Percentiles rank a stretch among this genome's conserved stretches.
Evolutionary conservation across 2,329 filamentous ascomycete genomes (phyloP).

Genomic region (Colletotrichum cereale): DNA sequence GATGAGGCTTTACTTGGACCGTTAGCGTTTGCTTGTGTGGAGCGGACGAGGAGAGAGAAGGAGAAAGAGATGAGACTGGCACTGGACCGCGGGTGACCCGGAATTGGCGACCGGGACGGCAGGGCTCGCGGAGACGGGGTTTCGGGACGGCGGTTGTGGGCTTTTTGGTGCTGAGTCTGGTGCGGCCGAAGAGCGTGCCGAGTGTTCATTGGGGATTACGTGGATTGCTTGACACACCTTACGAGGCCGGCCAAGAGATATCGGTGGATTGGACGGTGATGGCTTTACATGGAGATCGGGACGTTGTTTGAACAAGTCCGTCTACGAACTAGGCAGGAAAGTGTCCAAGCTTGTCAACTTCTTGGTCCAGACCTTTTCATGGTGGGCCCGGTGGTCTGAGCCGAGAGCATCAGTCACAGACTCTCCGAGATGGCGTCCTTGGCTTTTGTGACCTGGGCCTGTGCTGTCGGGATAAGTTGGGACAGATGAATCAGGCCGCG

Average conservation of each 20-base stretch:
- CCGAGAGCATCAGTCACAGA: not conserved
- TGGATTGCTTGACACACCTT: not conserved
- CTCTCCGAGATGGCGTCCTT: not conserved
- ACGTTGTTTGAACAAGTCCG: not conserved
- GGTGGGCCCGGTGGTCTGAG: not conserved
- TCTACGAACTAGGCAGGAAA: not conserved
- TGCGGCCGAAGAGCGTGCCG: not conserved
- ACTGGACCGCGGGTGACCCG: not conserved
- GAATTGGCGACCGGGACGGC: not conserved
- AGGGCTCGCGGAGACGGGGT: not conserved
- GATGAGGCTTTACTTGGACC: not conserved
- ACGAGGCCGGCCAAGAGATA: not conserved
- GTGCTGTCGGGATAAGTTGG: not conserved
- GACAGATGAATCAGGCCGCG: not conserved
- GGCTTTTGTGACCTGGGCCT: not conserved
- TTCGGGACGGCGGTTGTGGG: not conserved
- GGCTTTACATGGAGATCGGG: not conserved
- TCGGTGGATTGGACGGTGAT: not conserved
- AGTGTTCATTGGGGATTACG: not conserved
- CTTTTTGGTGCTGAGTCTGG: not conserved
- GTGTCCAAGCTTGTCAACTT: not conserved
- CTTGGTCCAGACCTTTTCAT: not conserved
- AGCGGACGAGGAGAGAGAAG: too few species aligned
- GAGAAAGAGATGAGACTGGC: not conserved
- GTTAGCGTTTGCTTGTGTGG: not conserved